Percentiles rank a stretch among this genome's conserved stretches.
phyloP scores from a whole-genome alignment of 768 basidiomycete species.

The Auricularia auricula-judae region DNA sequence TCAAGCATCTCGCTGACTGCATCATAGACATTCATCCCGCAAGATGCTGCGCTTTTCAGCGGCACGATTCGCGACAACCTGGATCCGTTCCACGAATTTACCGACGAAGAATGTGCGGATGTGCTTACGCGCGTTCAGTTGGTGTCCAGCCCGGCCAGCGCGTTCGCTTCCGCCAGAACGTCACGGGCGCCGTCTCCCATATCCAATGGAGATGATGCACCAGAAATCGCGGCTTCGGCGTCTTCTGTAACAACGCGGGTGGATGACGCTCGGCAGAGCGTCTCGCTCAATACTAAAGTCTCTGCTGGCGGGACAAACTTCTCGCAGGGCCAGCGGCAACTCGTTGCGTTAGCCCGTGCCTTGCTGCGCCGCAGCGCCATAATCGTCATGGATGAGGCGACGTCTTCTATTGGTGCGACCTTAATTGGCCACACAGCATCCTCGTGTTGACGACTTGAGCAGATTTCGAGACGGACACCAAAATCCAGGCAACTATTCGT shows the following conservation, averaged over 20 bases:
- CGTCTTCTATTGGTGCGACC: constrained; percentile 61
- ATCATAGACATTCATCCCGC: constrained; percentile 25
- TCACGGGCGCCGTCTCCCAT: constrained; percentile 30
- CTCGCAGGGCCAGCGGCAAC: constrained; percentile 83
- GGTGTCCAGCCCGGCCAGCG: constrained; percentile 31
- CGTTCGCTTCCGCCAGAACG: constrained; percentile 33
- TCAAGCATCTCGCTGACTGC: neutral
- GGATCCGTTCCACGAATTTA: constrained; percentile 50
- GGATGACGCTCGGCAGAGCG: constrained; percentile 39
- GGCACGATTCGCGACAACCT: constrained; percentile 10
- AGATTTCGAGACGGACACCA: constrained; percentile 71
- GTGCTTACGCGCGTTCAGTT: constrained; percentile 76
- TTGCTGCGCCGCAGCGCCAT: constrained; percentile 60
- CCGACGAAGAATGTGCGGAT: constrained; percentile 69
- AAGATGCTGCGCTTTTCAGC: constrained; percentile 16
- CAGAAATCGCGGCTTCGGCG: constrained; percentile 18
- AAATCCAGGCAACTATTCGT: constrained; percentile 81
- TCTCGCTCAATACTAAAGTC: constrained; percentile 68
- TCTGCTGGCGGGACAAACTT: constrained; percentile 85
- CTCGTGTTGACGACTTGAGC: neutral
- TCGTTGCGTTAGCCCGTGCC: constrained; percentile 79
- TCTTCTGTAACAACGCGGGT: constrained; percentile 26
- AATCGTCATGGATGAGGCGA: constrained; percentile 75
- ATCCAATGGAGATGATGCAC: constrained; percentile 26
- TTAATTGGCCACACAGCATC: neutral